Base-by-base conservation (phyloP, 768 basidiomycete species). In the Tulasnella sp. region DNA sequence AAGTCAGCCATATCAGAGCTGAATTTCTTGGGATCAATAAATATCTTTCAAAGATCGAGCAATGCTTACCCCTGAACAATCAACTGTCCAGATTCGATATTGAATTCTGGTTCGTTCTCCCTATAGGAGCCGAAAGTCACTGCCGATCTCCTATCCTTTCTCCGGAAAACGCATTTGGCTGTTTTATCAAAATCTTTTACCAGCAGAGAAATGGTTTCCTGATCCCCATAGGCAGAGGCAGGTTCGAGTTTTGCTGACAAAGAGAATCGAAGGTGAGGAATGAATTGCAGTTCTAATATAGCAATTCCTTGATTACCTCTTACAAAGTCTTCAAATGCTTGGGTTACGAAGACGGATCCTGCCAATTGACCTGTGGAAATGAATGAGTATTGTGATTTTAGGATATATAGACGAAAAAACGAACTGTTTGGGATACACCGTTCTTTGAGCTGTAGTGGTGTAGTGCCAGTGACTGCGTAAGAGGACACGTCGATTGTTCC, bases 341-440 rank as follows among this genome's bases (percentile, higher is more conserved):
- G 73, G 72, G 57, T 64, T 61, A 44, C 42, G 3, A 73, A 74
- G 77, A 27, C 66, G 63, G 43, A 77, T 66, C 45, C 74, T 70
- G 0, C 74, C 75, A 52, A 66, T 69, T 55, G 76, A 58, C 54
- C 77, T 75, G 3, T 74, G 76, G 40, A 72, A 55, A 5, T 74
- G 75, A 50, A 77, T 74, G n/a, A n/a, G n/a, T n/a, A 7, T 70
- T 60, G 22, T 77, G 53, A 7, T 75, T 62, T 48, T 61, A 71
- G 41, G 39, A 48, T 42, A 27, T 41, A 27, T 45, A 47, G 8
- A 55, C 45, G n/a, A n/a, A n/a, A n/a, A n/a, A n/a, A n/a, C n/a
- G n/a, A n/a, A n/a, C n/a, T n/a, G n/a, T 44, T 31, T 15, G 42
- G 19, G 8, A 31, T 9, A 25, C 27, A 28, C 8, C 32, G 42